Conservation (phyloP, 441 rosid species). For the Croton setiger region DNA sequence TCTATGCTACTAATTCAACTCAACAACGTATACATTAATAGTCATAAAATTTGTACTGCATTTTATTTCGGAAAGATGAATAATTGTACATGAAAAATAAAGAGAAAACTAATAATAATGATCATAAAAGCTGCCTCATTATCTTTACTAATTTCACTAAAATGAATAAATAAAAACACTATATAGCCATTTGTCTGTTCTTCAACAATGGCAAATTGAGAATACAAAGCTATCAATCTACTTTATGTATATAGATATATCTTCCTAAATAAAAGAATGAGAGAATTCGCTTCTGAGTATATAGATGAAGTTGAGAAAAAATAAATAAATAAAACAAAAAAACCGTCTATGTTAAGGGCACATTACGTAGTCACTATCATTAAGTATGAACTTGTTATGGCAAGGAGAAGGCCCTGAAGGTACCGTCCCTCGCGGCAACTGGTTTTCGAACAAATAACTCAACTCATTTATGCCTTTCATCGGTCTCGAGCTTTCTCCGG, state of each 20-base stretch:
- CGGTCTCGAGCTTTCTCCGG: conserved; percentile 24
- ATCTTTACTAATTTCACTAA: no score
- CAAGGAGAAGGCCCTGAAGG: conserved; percentile 47
- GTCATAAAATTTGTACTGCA: no score
- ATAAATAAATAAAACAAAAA: neutral
- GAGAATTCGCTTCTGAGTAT: no score
- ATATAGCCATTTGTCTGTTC: neutral
- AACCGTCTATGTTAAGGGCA: conserved; percentile 28
- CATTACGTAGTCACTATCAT: conserved; percentile 12
- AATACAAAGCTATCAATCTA: no score
- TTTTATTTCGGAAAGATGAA: no score
- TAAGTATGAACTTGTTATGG: conserved; percentile 32
- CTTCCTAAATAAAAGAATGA: neutral
- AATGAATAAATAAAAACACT: no score
- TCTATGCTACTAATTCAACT: no score
- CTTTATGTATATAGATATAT: no score
- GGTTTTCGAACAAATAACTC: conserved; percentile 13
- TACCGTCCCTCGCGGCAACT: conserved; percentile 36
- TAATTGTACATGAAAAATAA: no score
- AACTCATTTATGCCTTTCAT: conserved; percentile 1
- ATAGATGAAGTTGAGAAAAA: neutral
- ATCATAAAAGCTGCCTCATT: no score
- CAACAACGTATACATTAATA: no score
- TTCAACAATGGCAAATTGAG: neutral
- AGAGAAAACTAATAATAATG: no score